A percentile compares a stretch with the other conserved stretches of the same genome.
phyloP scores from a whole-genome alignment of 495 filamentous ascomycete genomes.

The Bacidia gigantensis region DNA sequence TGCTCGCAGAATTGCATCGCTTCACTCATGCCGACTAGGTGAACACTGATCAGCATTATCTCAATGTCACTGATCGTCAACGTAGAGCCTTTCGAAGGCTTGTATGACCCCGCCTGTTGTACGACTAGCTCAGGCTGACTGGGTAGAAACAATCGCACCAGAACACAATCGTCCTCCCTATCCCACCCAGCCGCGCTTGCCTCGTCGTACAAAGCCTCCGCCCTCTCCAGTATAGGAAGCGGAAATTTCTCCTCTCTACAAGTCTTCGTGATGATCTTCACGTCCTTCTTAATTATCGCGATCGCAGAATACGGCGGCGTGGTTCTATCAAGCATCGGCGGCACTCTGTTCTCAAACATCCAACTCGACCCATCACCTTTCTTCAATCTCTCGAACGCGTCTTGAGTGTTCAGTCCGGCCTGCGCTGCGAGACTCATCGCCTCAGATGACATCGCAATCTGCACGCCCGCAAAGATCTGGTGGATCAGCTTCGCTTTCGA shows the following conservation, averaged over 20 bases:
- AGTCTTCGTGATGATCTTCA: conserved; percentile 61
- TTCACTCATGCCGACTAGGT: conserved; percentile 51
- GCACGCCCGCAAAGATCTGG: conserved; percentile 65
- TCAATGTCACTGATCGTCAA: conserved; percentile 38
- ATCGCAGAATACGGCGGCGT: conserved; percentile 39
- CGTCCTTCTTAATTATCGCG: conserved; percentile 70
- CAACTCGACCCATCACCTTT: conserved; percentile 51
- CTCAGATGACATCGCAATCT: conserved; percentile 61
- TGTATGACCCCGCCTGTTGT: conserved; percentile 22
- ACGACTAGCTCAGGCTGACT: conserved; percentile 24
- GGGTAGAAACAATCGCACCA: conserved; percentile 46
- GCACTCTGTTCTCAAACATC: conserved; percentile 70
- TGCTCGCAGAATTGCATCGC: conserved; percentile 49
- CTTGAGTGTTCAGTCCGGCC: conserved; percentile 47
- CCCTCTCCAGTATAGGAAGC: conserved; percentile 53
- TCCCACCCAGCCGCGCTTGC: conserved; percentile 48
- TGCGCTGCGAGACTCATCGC: conserved; percentile 58
- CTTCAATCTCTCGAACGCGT: conserved; percentile 43
- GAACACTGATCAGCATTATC: conserved; percentile 47
- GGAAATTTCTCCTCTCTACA: conserved; percentile 46
- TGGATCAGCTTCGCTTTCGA: conserved; percentile 84
- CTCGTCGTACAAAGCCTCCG: conserved; percentile 56
- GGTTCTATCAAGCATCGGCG: conserved; percentile 54
- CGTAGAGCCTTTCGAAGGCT: conserved; percentile 22
- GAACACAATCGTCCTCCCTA: conserved; percentile 53